Percentiles rank a stretch among this genome's conserved stretches.
phyloP scores from a whole-genome alignment of 805 yeast genomes.

The Kodamaea leandrae region DNA sequence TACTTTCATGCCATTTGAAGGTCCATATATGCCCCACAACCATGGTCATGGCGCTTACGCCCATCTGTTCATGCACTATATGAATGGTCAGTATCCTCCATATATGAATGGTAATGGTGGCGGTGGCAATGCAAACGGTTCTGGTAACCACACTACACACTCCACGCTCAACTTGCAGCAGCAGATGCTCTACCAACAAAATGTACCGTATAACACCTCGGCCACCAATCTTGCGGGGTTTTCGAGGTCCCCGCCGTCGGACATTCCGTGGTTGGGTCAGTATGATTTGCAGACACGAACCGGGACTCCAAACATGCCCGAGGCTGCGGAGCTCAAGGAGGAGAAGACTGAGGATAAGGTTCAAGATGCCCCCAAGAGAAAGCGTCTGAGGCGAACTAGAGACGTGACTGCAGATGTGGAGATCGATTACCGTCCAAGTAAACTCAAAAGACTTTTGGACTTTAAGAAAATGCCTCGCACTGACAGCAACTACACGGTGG shows the following conservation, averaged over 20 bases:
- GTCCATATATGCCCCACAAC: conserved; percentile 7
- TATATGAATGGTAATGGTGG: not conserved
- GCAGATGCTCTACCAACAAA: conserved; percentile 1
- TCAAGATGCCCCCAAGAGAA: conserved; percentile 8
- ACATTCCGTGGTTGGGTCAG: conserved; percentile 1
- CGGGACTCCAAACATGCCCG: not conserved
- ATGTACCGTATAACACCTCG: not conserved
- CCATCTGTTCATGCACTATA: conserved; percentile 5
- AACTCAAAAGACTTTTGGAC: conserved; percentile 29
- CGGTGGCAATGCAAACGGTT: not conserved
- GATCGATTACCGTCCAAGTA: conserved; percentile 26
- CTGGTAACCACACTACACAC: not conserved
- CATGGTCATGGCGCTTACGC: conserved; percentile 8
- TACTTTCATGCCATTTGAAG: conserved; percentile 8
- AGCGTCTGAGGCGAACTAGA: conserved; percentile 14
- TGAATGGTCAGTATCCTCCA: not conserved
- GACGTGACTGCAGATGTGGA: not conserved
- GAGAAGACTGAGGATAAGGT: not conserved
- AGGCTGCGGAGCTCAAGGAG: not conserved
- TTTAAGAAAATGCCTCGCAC: conserved; percentile 19
- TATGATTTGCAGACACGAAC: conserved; percentile 6
- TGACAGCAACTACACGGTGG: conserved; percentile 21
- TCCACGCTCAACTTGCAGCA: conserved; percentile 6
- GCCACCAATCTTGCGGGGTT: not conserved
- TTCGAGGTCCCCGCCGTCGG: not conserved